Base-by-base conservation (phyloP, 768 basidiomycete species). In the Rhizopogon vinicolor region DNA sequence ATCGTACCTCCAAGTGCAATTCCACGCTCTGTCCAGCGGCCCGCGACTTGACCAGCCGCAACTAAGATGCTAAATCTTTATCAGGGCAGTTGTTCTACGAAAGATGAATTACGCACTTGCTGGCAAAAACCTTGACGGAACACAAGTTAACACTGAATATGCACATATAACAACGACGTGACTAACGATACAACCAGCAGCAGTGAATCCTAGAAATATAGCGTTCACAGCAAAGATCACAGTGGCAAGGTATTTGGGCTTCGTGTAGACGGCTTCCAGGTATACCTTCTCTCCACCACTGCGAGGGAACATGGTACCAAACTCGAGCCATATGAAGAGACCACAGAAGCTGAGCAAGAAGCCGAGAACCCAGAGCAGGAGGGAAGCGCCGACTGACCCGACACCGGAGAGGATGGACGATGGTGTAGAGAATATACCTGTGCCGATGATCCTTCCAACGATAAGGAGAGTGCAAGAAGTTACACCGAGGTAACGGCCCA, bases 201-300 rank as follows among this genome's bases (percentile, higher is more conserved):
- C 68, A 13, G 73, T 74, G 60, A 78, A 79, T 2, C 67, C 65
- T 9, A 77, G 67, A 39, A 82, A 41, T 43, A 82, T 79, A 0
- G 78, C 76, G 44, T 78, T 79, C 43, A 66, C 58, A 1, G 80
- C 75, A 51, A 80, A 82, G 14, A 81, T 64, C 10, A 78, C 66
- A 0, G 81, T 83, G 5, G 74, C 76, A 2, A 83, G 66, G 46
- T 75, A 76, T 55, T 67, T 73, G 5, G 81, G 81, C 39, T 65
- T 71, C 44, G 65, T 71, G 62, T 82, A 85, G 3, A 81, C 72
- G 0, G 77, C 81, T 62, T 85, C 84, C 28, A 83, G 69, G 58
- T 85, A 84, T 3, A 84, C 82, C 64, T 85, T 84, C 63, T 85
- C 84, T 6, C 83, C 83, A 9, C 83, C 82, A 12, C 79, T 81